Evolutionary conservation across 2,329 filamentous ascomycete genomes (phyloP).

Genomic region (Ramularia endophylla): DNA sequence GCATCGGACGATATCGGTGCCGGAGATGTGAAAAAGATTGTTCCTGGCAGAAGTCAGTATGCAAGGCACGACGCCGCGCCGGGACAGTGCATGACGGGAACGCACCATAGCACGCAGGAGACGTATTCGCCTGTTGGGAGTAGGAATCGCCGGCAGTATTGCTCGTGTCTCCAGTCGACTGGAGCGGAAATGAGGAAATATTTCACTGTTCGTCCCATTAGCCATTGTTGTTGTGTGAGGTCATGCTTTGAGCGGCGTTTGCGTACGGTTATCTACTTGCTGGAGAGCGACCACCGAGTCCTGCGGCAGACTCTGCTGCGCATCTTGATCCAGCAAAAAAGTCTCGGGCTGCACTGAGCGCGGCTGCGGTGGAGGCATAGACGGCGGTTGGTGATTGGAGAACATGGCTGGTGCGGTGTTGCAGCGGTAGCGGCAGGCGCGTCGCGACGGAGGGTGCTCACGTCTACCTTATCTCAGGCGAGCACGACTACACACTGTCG

Average conservation of each 20-base stretch:
- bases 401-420: constrained; percentile 39
- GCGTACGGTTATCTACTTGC: constrained; percentile 93
- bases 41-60: constrained; percentile 53
- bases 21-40: constrained; percentile 98
- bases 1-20: constrained; percentile 97
- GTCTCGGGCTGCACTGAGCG: constrained; percentile 78
- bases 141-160: constrained; percentile 93
- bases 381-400: constrained; percentile 54
- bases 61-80: no score
- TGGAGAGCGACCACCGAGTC: constrained; percentile 96
- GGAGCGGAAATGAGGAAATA: constrained; percentile 99
- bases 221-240: constrained; percentile 13
- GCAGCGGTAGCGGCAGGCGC: constrained; percentile 1
- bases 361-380: constrained; percentile 67
- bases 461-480: background rate
- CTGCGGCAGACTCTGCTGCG: constrained; percentile 90
- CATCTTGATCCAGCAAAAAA: constrained; percentile 96
- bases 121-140: constrained; percentile 98
- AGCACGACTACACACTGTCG: no score
- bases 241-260: background rate
- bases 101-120: constrained; percentile 87
- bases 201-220: constrained; percentile 63
- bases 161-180: constrained; percentile 94
- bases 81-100: no score
- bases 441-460: background rate